These are phyloP conservation scores for Pestalotiopsis sp. DNA, from an alignment of 2,329 filamentous ascomycete species.

Conservation along the genomic window DNA sequence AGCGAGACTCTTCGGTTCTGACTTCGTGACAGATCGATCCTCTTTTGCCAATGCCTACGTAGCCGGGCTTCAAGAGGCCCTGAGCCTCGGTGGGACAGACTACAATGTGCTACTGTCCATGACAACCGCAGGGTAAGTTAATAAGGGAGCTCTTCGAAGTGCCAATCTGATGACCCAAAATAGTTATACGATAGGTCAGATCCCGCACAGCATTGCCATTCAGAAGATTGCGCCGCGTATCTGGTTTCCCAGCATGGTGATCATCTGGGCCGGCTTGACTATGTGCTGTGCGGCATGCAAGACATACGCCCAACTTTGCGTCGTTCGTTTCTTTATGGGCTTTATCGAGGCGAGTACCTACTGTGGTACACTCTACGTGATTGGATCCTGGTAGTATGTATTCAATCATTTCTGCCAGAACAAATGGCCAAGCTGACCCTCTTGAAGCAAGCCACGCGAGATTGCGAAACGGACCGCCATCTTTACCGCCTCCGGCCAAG, in stretches of 20 bases:
- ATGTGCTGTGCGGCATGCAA: slow-evolving; percentile 30
- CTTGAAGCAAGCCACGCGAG: slow-evolving; percentile 43
- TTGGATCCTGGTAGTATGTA: slow-evolving; percentile 51
- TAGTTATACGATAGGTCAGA: slow-evolving; percentile 37
- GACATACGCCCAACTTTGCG: slow-evolving; percentile 31
- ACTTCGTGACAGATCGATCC: slow-evolving; percentile 32
- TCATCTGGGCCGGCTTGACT: slow-evolving; percentile 51
- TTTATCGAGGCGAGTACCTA: slow-evolving; percentile 52
- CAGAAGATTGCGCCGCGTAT: slow-evolving; percentile 50
- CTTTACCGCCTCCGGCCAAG: slow-evolving; percentile 54
- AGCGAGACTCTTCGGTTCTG: neutral
- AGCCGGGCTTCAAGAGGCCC: slow-evolving; percentile 40
- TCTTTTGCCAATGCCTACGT: slow-evolving; percentile 48
- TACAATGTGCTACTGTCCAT: slow-evolving; percentile 40
- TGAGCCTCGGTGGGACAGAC: slow-evolving; percentile 38
- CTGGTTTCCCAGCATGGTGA: slow-evolving; percentile 49
- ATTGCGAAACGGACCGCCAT: slow-evolving; percentile 56
- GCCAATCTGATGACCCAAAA: neutral
- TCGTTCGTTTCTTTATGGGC: slow-evolving; percentile 47
- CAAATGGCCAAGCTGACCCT: neutral
- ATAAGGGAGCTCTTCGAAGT: too few relatives aligned
- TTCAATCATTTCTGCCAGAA: neutral
- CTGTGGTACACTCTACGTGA: slow-evolving; percentile 50
- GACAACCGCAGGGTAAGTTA: slow-evolving; percentile 30
- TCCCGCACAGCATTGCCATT: slow-evolving; percentile 46